Conservation (phyloP, 2,329 filamentous ascomycete genomes). For the Claviceps sp. region DNA sequence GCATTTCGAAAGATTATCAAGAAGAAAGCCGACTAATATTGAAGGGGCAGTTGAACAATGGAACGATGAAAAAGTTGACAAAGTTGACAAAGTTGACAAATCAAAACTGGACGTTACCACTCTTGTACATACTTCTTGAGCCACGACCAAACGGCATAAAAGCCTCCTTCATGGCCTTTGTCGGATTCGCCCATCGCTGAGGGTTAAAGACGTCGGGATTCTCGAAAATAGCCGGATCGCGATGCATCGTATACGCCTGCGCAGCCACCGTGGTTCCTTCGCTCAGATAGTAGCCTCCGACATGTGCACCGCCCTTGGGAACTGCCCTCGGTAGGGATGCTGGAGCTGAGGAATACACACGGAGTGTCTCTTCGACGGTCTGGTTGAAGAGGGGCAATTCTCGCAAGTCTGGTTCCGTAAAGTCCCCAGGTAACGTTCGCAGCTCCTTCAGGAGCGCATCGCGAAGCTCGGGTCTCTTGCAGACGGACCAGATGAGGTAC, state of each 20-base stretch:
- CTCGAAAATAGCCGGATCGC: slow-evolving; percentile 25
- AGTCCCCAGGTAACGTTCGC: slow-evolving; percentile 16
- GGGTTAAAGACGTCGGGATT: slow-evolving; percentile 19
- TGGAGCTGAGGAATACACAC: slow-evolving; percentile 28
- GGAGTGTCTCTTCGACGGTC: slow-evolving; percentile 31
- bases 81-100: too few species aligned
- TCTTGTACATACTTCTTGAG: slow-evolving; percentile 23
- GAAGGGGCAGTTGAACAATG: too few species aligned
- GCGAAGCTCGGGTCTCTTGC: slow-evolving; percentile 16
- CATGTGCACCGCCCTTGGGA: slow-evolving; percentile 22
- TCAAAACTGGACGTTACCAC: background rate
- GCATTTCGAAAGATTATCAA: too few species aligned
- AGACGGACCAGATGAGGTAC: slow-evolving; percentile 30
- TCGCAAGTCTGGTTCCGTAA: slow-evolving; percentile 9
- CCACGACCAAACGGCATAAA: slow-evolving; percentile 41
- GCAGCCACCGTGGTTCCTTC: slow-evolving; percentile 25
- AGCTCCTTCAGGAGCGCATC: slow-evolving; percentile 22
- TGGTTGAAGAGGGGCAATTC: slow-evolving; percentile 26
- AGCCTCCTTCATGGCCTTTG: slow-evolving; percentile 29
- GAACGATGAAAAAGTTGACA: too few species aligned
- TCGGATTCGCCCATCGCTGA: slow-evolving; percentile 11
- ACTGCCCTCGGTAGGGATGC: slow-evolving; percentile 25
- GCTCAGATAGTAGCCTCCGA: slow-evolving; percentile 27
- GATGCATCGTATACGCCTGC: slow-evolving; percentile 34
- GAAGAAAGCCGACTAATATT: too few species aligned